Evolutionary conservation across 805 yeast species (phyloP), one percentile per base, ranked within the genome.

Genomic region (Candida methanosorbosa): DNA sequence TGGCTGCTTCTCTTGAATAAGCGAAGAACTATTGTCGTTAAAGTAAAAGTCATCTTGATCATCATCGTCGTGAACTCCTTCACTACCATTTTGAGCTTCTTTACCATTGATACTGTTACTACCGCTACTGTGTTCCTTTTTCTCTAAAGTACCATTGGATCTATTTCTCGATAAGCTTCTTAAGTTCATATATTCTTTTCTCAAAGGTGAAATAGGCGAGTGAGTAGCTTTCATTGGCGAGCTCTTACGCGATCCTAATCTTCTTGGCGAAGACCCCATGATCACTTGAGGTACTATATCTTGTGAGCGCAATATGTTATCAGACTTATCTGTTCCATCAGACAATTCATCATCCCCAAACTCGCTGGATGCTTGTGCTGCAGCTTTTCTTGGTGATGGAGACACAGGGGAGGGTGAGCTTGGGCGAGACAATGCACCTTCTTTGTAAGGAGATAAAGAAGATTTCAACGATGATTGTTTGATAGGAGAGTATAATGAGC

Each of bases 221-320:
- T 31, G 31, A 3, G 42, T 23, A 24, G 36, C 38, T 28, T 38
- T 32, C 29, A 45, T 18, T 3, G 52, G 52, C 13, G 52, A 47
- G 9, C 48, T 38, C 19, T 39, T 47, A 3, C 59, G 56, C 3
- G 59, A 52, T 2, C 35, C n/a, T 14, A 9, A 34, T 30, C 33
- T 52, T 27, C 61, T 37, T 15, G 61, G 61, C 12, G 60, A 52
- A 15, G 61, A 56, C 3, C 59, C 59, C 26, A 38, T 26, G n/a
- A 43, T 18, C 12, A 32, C 38, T n/a, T 40, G 41, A 2, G 40
- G 21, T 16, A 32, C n/a, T 2, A 21, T 5, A 5, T 29, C 19
- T 4, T n/a, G 6, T 24, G 27, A 24, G 7, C 27, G 7, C 27
- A 11, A n/a, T n/a, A n/a, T 6, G 7, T 19, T 13, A n/a, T 18